phyloP scores from a whole-genome alignment of 306 rosid genomes.

The Dalbergia cochinchinensis region DNA sequence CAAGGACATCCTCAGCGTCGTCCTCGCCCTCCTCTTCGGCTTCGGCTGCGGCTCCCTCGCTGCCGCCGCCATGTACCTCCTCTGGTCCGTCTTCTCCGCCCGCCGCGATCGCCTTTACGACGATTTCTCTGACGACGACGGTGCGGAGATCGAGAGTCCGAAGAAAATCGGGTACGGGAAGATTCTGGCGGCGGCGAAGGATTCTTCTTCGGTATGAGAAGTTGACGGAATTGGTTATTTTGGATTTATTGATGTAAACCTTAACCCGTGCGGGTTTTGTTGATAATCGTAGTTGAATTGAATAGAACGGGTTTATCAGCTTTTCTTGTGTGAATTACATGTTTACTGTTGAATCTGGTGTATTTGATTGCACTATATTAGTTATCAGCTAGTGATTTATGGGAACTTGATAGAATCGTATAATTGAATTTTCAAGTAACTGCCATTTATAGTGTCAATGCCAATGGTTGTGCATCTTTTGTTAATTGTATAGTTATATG shows the following conservation, averaged over 20 bases:
- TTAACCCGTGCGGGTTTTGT: constrained; percentile 40
- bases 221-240: constrained; percentile 6
- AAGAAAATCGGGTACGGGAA: constrained; percentile 78
- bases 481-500: neutral
- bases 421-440: too few species aligned
- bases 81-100: constrained; percentile 69
- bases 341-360: constrained; percentile 38
- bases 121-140: constrained; percentile 11
- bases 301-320: constrained; percentile 14
- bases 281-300: constrained; percentile 46
- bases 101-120: constrained; percentile 51
- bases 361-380: constrained; percentile 32
- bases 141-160: constrained; percentile 49
- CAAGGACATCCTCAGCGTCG: constrained; percentile 90
- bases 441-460: neutral
- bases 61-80: constrained; percentile 87
- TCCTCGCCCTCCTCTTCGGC: constrained; percentile 86
- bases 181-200: constrained; percentile 64
- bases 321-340: constrained; percentile 32
- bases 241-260: neutral
- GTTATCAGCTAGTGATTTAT: neutral
- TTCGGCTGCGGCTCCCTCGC: constrained; percentile 92
- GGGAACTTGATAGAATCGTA: neutral
- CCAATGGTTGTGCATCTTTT: neutral
- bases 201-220: constrained; percentile 47